Evolutionary conservation across 129 eudicot genomes (phyloP), one percentile per base, ranked within the genome.

Genomic region (Cynara cardunculus): DNA sequence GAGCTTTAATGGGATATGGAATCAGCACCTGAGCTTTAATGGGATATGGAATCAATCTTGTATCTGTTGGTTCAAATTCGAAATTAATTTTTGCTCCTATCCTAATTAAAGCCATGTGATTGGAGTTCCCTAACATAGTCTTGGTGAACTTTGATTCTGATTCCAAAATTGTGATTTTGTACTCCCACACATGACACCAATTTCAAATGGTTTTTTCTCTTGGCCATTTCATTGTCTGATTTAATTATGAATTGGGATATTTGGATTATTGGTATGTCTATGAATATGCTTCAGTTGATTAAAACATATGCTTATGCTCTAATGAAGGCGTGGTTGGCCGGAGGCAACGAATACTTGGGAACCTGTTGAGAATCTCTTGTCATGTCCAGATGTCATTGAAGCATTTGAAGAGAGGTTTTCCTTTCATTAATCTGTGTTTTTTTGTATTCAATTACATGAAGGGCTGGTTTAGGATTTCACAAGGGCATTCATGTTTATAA

Each of bases 321-420:
- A 75, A 49, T 85, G 78, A 72, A 96, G 99, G 99, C 95, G 91
- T n/a, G 99, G 91, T 68, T 95, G 97, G 97, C 92, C 99, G 11
- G 99, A 95, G 84, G 82, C 90, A 2, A 86, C 88, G 0, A 95
- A 95, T 76, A 90, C 97, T 4, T 95, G 99, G 99, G 99, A 95
- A 69, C 99, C 99, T 6, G 73, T 80, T 24, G 97, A 88, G 85
- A 91, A 93, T 83, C 90, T 95, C 70, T 31, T n/a, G 30, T 69
- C 89, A 24, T 86, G 90, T 78, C 80, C 89, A 4, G 98, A 89
- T 79, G 37, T 96, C 25, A 84, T 96, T 30, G 97, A 91, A 72
- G 95, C 93, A 26, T 92, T 83, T 37, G 99, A 96, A 83, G 90
- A 91, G 72, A 96, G 99, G 99, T 94, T 72, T 76, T 78, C 11